A percentile compares a stretch with the other conserved stretches of the same genome.
phyloP scores from a whole-genome alignment of 805 yeast species.

The Blastobotrys attinorum region DNA sequence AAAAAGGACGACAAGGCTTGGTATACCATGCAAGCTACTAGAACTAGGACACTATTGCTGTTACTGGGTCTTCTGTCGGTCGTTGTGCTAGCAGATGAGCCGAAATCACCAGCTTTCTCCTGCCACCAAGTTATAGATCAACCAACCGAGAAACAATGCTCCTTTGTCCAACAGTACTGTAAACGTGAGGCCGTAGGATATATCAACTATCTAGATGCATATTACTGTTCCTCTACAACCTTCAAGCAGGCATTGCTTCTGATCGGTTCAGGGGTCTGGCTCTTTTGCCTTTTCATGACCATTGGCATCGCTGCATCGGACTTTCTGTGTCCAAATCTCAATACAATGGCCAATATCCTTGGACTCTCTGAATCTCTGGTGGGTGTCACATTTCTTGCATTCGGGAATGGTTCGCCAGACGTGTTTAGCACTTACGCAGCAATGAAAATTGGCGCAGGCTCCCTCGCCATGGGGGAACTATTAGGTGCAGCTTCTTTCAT shows the following conservation, averaged over 20 bases:
- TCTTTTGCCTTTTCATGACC: conserved; percentile 44
- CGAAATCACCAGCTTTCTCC: no score
- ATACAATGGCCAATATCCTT: conserved; percentile 52
- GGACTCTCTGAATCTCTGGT: conserved; percentile 68
- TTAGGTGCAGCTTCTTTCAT: conserved; percentile 85
- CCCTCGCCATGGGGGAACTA: conserved; percentile 84
- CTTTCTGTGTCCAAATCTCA: conserved; percentile 70
- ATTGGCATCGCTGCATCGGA: conserved; percentile 79
- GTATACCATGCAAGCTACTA: no score
- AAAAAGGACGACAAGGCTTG: no score
- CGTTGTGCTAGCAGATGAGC: no score
- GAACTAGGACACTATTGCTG: no score
- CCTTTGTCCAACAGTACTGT: conserved; percentile 32
- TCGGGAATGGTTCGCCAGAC: conserved; percentile 93
- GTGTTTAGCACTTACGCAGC: conserved; percentile 79
- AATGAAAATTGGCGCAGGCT: conserved; percentile 58
- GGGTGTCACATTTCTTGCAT: conserved; percentile 79
- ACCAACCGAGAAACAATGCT: conserved; percentile 30
- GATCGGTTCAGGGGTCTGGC: conserved; percentile 18
- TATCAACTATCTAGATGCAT: conserved; percentile 31
- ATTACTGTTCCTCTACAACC: conserved; percentile 22
- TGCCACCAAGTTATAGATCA: not conserved
- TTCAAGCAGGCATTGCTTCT: not conserved
- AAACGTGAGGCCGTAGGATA: conserved; percentile 28
- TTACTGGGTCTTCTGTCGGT: no score